Evolutionary conservation across 139 green algal species (phyloP).

Genomic region (Astrephomene gubernaculifera): DNA sequence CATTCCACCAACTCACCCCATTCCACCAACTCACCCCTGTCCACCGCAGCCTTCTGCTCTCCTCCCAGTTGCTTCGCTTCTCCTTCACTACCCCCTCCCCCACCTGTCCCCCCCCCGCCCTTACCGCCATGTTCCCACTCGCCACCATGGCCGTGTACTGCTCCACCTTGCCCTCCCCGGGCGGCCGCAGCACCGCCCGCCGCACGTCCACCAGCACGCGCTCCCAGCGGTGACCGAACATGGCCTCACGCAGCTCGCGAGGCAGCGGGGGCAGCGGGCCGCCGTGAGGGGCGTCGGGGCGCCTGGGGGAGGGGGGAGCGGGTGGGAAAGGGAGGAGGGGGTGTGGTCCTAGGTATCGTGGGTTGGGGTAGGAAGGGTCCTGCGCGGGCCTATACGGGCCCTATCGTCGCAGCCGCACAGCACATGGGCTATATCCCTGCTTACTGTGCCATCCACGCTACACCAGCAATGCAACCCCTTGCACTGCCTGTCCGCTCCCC

Average conservation of each 20-base stretch:
- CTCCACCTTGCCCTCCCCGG: slow-evolving; percentile 29
- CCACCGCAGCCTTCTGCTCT: not conserved
- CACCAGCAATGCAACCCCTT: too few species aligned
- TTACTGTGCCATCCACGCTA: too few species aligned
- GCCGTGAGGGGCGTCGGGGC: too few species aligned
- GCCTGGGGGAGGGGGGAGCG: too few species aligned
- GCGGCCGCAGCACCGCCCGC: not conserved
- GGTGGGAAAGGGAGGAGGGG: too few species aligned
- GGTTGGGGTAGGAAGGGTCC: too few species aligned
- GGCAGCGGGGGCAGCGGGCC: slow-evolving; percentile 36
- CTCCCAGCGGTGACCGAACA: slow-evolving; percentile 59
- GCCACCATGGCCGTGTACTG: slow-evolving; percentile 62
- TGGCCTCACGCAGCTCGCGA: slow-evolving; percentile 35
- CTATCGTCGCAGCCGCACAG: too few species aligned
- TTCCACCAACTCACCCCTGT: not conserved
- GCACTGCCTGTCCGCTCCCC: too few species aligned
- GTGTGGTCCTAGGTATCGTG: too few species aligned
- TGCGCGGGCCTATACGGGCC: too few species aligned
- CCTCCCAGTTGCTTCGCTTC: not conserved
- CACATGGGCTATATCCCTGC: too few species aligned
- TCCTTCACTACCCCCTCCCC: not conserved
- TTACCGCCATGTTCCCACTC: slow-evolving; percentile 58
- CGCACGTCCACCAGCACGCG: slow-evolving; percentile 57
- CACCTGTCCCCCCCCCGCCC: not conserved
- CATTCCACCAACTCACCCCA: not conserved